phyloP scores from a whole-genome alignment of 352 stramenopile genomes.

The Globisporangium abappressorium region DNA sequence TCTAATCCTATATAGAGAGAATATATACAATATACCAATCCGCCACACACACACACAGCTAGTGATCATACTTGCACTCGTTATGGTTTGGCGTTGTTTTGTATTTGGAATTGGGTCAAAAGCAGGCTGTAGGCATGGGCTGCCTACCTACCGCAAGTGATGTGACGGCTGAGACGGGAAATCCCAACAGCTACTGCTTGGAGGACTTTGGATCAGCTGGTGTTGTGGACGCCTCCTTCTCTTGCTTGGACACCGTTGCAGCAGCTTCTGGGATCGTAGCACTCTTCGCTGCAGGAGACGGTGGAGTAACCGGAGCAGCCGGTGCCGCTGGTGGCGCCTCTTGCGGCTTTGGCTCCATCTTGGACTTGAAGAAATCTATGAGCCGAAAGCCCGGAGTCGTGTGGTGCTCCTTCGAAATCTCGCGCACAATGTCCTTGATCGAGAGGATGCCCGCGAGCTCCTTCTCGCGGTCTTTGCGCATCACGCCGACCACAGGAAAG shows the following conservation, averaged over 20 bases:
- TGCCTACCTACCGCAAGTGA: neutral
- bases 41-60: neutral
- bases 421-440: conserved; percentile 84
- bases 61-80: neutral
- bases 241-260: neutral
- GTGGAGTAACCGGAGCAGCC: neutral
- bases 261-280: no score
- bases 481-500: conserved; percentile 74
- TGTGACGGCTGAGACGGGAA: neutral
- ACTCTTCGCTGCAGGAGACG: conserved; percentile 4
- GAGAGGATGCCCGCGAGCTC: conserved; percentile 79
- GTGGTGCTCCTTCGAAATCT: conserved; percentile 80
- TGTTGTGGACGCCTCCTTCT: neutral
- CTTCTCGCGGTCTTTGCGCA: conserved; percentile 74
- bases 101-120: neutral
- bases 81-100: neutral
- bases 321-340: conserved; percentile 8
- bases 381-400: conserved; percentile 72
- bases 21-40: neutral
- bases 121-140: neutral
- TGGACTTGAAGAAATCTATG: conserved; percentile 86
- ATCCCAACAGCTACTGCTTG: neutral
- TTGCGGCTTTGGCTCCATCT: conserved; percentile 54
- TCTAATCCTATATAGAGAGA: conserved; percentile 1
- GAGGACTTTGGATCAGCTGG: neutral